Percentiles rank a stretch among this genome's conserved stretches.
Evolutionary conservation across 2,329 filamentous ascomycete genomes (phyloP).

Genomic region (Sphaerulina musiva): DNA sequence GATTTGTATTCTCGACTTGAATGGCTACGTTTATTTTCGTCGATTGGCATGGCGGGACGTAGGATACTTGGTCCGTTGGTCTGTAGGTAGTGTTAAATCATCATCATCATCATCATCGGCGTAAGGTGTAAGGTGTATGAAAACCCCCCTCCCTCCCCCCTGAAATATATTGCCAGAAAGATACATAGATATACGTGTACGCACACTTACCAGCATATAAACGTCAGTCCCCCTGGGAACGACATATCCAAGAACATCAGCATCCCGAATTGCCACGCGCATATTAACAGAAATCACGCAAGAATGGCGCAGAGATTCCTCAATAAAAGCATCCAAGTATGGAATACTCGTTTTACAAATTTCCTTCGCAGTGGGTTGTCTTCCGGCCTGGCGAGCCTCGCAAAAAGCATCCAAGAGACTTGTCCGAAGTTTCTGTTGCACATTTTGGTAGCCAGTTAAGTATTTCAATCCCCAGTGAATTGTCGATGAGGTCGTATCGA

Average conservation of each 20-base stretch:
- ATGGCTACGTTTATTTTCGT: neutral
- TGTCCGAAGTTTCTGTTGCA: slow-evolving; percentile 40
- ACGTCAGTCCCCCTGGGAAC: slow-evolving; percentile 9
- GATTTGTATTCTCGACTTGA: neutral
- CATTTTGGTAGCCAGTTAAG: slow-evolving; percentile 31
- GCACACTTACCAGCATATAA: neutral
- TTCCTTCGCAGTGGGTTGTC: neutral
- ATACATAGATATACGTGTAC: too few species aligned
- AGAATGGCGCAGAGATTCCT: slow-evolving; percentile 3
- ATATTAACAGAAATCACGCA: neutral
- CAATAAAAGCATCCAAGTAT: slow-evolving; percentile 9
- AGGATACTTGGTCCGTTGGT: neutral
- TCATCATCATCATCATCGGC: too few species aligned
- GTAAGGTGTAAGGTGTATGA: too few species aligned
- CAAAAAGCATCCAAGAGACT: neutral
- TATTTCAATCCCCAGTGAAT: slow-evolving; percentile 38
- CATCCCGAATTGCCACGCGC: slow-evolving; percentile 1
- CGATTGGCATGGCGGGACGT: neutral
- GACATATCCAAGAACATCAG: neutral
- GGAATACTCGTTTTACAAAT: neutral
- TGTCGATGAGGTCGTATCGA: slow-evolving; percentile 41
- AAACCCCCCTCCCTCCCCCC: too few species aligned
- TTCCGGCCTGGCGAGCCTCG: neutral
- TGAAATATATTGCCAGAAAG: too few species aligned
- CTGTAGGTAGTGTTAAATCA: neutral